Base-by-base conservation (phyloP, 2,329 filamentous ascomycete species). In the Alternaria infectoria region DNA sequence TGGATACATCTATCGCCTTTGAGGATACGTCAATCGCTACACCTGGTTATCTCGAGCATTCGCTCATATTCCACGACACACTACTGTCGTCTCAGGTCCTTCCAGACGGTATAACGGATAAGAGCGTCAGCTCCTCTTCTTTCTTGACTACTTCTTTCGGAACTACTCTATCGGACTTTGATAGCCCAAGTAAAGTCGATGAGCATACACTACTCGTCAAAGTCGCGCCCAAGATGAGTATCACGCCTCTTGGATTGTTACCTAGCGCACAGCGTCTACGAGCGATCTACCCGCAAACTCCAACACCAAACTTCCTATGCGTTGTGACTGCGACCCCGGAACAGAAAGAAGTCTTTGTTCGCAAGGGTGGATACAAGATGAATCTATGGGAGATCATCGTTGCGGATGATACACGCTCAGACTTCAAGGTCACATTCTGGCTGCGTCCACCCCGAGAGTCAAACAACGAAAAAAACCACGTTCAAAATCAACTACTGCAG, bases 371-470 rank as follows among this genome's bases (percentile, higher is more conserved):
- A 7, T 83, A 83, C 73, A 83, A 81, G 57, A 81, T 80, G 63
- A 79, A 83, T 46, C 61, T 79, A 3, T 73, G 72, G 60, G 77
- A 79, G 40, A 64, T 78, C 45, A 63, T 49, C 9, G 88, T 97
- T 1, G 94, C 92, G 6, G 95, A 98, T 77, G 92, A 97, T 55
- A 97, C 93, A 0, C 88, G 86, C 67, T 88, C 92, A 0, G 91
- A 91, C 3, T 97, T 97, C 80, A 88, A 86, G 26, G 84, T 97
- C 59, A 94, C 91, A 3, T 93, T 97, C 77, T 98, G 95, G 95
- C 82, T 97, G 2, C 81, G 85, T 5, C 79, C 83, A 12, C 46
- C 57, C 28, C 51, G 56, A 23, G 55, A 67, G 25, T 63, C 62
- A 11, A 56, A 67, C 28, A 59, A 60, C n/a, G 62, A 72, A 44